Conservation (phyloP, 148 eudicot genomes). For the Camellia lanceoleosa region DNA sequence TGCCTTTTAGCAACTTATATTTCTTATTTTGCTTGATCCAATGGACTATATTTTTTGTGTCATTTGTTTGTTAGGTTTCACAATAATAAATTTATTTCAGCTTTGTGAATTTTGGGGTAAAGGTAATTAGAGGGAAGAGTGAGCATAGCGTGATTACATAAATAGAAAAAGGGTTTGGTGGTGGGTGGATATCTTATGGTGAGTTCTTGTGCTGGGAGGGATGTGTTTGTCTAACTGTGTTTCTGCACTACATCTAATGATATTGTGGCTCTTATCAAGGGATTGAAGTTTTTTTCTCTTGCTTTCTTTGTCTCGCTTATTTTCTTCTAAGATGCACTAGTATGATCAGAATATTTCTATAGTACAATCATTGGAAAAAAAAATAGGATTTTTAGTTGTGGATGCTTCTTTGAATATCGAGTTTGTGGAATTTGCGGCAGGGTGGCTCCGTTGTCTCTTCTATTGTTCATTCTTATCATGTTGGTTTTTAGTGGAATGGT, state of each 20-base stretch:
- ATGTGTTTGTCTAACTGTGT: not conserved
- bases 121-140: not conserved
- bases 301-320: not conserved
- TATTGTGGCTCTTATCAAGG: not conserved
- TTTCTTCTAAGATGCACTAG: not conserved
- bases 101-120: not conserved
- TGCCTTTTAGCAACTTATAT: not conserved
- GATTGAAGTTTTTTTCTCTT: not conserved
- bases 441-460: too few species aligned
- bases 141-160: not conserved
- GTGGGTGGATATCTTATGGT: not conserved
- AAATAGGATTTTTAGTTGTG: not conserved
- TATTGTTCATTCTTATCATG: too few species aligned
- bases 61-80: not conserved
- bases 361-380: not conserved
- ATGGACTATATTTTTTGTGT: not conserved
- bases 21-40: not conserved
- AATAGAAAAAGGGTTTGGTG: not conserved
- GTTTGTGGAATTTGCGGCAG: too few species aligned
- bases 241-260: not conserved
- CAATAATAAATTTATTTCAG: not conserved
- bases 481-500: too few species aligned
- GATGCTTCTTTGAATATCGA: not conserved
- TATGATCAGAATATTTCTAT: not conserved
- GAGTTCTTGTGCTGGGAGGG: not conserved